Percentiles rank a stretch among this genome's conserved stretches.
phyloP scores from a whole-genome alignment of 2,329 filamentous ascomycete genomes.

The Orbilia brochopaga region DNA sequence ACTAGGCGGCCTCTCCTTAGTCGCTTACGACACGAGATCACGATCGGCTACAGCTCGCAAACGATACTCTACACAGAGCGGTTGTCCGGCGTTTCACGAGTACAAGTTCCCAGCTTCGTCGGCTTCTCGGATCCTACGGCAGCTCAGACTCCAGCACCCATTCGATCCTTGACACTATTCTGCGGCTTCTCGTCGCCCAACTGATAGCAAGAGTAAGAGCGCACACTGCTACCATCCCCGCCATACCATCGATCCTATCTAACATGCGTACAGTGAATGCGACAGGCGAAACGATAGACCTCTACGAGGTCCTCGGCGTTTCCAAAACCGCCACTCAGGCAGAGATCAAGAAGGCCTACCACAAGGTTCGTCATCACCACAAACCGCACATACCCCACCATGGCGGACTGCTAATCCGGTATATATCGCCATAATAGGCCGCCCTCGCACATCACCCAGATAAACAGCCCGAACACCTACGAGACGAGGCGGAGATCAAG shows the following conservation, averaged over 20 bases:
- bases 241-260: slow-evolving; percentile 9
- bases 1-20: neutral
- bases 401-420: slow-evolving; percentile 12
- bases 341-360: slow-evolving; percentile 94
- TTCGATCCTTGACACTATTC: neutral
- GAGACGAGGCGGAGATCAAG: slow-evolving; percentile 81
- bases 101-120: neutral
- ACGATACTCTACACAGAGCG: neutral
- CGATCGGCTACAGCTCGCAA: neutral
- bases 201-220: slow-evolving; percentile 19
- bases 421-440: slow-evolving; percentile 64
- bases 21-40: neutral
- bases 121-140: neutral
- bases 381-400: slow-evolving; percentile 31
- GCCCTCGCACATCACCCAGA: slow-evolving; percentile 90
- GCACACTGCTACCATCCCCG: neutral
- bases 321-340: slow-evolving; percentile 73
- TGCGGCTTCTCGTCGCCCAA: slow-evolving; percentile 10
- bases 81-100: neutral
- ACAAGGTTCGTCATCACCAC: slow-evolving; percentile 70
- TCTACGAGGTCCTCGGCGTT: slow-evolving; percentile 79
- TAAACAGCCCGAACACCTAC: slow-evolving; percentile 86
- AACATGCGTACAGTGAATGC: slow-evolving; percentile 52
- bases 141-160: neutral
- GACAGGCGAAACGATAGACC: slow-evolving; percentile 63